A percentile compares a stretch with the other conserved stretches of the same genome.
Conservation (phyloP, 2,329 filamentous ascomycete species). For the Tolypocladium pustulatum region DNA sequence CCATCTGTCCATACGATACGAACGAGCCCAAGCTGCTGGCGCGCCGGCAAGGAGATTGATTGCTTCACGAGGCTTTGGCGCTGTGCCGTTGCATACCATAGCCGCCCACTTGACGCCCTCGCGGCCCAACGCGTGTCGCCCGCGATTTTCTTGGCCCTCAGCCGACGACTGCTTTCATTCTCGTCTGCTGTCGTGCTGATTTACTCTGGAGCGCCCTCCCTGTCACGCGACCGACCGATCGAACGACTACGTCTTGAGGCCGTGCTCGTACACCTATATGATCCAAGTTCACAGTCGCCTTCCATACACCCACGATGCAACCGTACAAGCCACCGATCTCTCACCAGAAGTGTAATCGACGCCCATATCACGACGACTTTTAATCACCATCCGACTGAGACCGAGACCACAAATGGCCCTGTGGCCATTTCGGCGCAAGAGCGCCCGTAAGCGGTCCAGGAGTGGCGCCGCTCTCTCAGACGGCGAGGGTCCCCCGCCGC, state of each 20-base stretch:
- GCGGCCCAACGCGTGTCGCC: neutral
- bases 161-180: neutral
- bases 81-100: neutral
- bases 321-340: constrained; percentile 1
- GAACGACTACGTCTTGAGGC: neutral
- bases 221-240: neutral
- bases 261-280: neutral
- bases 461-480: constrained; percentile 44
- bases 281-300: neutral
- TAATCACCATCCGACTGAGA: neutral
- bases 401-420: constrained; percentile 50
- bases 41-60: neutral
- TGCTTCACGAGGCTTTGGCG: neutral
- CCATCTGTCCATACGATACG: neutral
- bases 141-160: neutral
- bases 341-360: neutral
- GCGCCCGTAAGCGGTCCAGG: constrained; percentile 50
- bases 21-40: neutral
- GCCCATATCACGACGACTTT: neutral
- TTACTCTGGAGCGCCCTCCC: neutral
- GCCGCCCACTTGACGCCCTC: neutral
- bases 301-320: constrained; percentile 1
- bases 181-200: neutral
- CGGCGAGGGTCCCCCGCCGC: constrained; percentile 32
- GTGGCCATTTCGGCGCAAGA: constrained; percentile 74